phyloP scores from a whole-genome alignment of 208 protist species.

The Plasmodiophora brassicae region DNA sequence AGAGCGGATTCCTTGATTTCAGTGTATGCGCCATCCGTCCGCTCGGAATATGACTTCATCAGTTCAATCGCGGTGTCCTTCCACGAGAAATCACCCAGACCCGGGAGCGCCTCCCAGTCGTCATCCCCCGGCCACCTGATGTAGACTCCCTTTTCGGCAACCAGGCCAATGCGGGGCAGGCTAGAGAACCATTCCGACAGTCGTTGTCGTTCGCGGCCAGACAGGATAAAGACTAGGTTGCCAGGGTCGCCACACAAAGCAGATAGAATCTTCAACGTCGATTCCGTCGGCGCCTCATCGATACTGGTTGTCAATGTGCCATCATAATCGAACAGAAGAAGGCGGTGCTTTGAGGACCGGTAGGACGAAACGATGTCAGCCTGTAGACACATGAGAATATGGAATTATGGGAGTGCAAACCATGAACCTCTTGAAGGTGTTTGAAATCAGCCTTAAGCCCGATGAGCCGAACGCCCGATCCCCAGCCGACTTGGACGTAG shows the following conservation, averaged over 20 bases:
- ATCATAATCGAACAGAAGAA: constrained; percentile 29
- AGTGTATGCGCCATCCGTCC: constrained; percentile 40
- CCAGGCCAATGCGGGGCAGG: background rate
- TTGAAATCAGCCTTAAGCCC: constrained; percentile 35
- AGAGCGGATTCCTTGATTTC: constrained; percentile 44
- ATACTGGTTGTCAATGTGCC: background rate
- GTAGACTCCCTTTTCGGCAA: constrained; percentile 7
- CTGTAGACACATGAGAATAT: background rate
- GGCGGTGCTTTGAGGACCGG: background rate
- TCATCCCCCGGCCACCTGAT: constrained; percentile 18
- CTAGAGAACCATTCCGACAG: background rate
- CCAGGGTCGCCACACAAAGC: background rate
- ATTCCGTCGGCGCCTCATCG: background rate
- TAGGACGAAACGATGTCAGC: background rate
- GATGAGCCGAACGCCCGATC: constrained; percentile 34
- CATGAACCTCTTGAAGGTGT: constrained; percentile 10
- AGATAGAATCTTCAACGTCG: background rate
- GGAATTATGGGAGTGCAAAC: background rate
- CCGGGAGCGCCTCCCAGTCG: constrained; percentile 7
- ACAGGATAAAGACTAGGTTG: constrained; percentile 10
- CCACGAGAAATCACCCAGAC: background rate
- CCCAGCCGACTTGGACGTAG: constrained; percentile 44
- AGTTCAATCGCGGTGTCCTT: background rate
- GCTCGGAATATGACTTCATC: constrained; percentile 34
- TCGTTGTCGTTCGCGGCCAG: background rate